Base-by-base conservation (phyloP, 73 alveolate genomes). In the Stentor coeruleus region DNA sequence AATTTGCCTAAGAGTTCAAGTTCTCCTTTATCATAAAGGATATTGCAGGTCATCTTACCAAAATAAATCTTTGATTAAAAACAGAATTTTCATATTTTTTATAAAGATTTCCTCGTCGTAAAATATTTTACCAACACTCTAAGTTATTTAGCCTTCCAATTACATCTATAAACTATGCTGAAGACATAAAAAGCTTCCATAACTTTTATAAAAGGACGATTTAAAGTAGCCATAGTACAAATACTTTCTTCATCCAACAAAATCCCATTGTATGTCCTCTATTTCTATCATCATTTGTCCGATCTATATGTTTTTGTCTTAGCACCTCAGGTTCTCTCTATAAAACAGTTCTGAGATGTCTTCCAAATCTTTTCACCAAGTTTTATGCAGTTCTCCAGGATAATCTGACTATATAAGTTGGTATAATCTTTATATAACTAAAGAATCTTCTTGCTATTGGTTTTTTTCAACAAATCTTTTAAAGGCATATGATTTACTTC, bases 241-340 rank as follows among this genome's bases (percentile, higher is more conserved):
- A 0, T 3, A 26, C 33, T 31, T 31, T 66, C 79, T 28, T 14
- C 42, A 31, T 20, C n/a, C 2, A 66, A 40, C 2, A 26, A 33
- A 66, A 20, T 28, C 79, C 79, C 14, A 66, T 14, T 31, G 49
- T 40, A 66, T 33, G n/a, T 66, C 79, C 33, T 66, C 79, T 20
- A 66, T 66, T 66, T 66, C 39, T 66, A 20, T 66, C 79, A 40
- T 66, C 79, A 66, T 40, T 66, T 66, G 79, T 26, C 79, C 79
- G n/a, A 40, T 66, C 1, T 66, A 66, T 0, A 66, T 31, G 37
- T 33, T 26, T 66, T 31, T 31, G 33, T 66, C 79, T 31, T 20
- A 28, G 40, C 79, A 20, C 33, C 33, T 66, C 11, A 66, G 33
- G 79, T 66, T 66, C 37, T 28, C 79, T 66, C 66, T 6, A 49